Percentiles rank a stretch among this genome's conserved stretches.
phyloP scores from a whole-genome alignment of 805 yeast genomes.

The Maudiozyma saulgeensis region DNA sequence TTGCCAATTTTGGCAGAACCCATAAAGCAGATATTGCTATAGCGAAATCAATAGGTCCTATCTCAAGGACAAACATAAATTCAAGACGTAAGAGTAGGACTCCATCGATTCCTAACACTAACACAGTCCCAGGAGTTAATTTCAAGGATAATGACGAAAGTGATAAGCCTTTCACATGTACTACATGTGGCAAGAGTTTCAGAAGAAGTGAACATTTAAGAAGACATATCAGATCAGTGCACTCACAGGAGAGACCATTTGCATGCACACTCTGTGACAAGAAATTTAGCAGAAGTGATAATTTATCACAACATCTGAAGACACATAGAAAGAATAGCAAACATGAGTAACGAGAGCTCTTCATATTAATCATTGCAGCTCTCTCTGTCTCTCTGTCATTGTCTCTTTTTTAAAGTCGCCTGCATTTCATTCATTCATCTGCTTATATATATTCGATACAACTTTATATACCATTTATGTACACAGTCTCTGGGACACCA shows the following conservation, averaged over 20 bases:
- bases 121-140: background rate
- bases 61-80: background rate
- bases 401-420: too few relatives aligned
- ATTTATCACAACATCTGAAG: conserved; percentile 54
- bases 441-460: too few relatives aligned
- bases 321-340: conserved; percentile 34
- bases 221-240: conserved; percentile 59
- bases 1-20: background rate
- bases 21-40: background rate
- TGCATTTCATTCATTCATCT: too few relatives aligned
- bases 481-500: too few relatives aligned
- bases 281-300: conserved; percentile 58
- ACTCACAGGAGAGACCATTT: conserved; percentile 50
- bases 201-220: conserved; percentile 58
- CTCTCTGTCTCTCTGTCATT: background rate
- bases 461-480: too few relatives aligned
- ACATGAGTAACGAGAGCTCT: background rate
- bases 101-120: background rate
- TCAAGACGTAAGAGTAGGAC: background rate
- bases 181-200: conserved; percentile 36
- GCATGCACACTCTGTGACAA: conserved; percentile 49
- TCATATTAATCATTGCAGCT: too few relatives aligned
- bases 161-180: conserved; percentile 32
- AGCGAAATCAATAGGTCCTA: background rate
- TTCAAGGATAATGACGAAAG: conserved; percentile 11